These are phyloP conservation scores for Leucocoprinus gongylophorus DNA, from an alignment of 1,284 basidiomycete species.

Conservation along the genomic window DNA sequence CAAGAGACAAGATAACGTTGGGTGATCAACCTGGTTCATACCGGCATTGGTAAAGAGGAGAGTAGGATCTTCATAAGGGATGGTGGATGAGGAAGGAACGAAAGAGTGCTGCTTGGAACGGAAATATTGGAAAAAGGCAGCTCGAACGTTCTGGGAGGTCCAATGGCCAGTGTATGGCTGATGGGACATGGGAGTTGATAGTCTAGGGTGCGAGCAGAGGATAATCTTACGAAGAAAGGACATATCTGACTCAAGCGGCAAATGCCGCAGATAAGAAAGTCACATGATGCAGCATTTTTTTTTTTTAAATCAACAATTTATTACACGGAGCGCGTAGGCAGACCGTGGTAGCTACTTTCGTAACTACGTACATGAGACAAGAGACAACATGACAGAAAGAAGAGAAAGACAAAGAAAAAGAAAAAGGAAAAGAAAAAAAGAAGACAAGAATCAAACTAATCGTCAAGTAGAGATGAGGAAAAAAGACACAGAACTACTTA, in stretches of 20 bases:
- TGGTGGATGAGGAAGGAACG: conserved; percentile 89
- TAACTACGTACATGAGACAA: no score
- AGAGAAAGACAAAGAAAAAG: no score
- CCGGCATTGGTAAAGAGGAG: conserved; percentile 97
- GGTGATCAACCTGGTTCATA: conserved; percentile 75
- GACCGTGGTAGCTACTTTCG: no score
- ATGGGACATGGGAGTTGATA: conserved; percentile 23
- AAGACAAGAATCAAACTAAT: no score
- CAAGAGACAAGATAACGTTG: neutral
- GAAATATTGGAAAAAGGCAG: conserved; percentile 75
- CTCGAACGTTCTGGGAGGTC: conserved; percentile 70
- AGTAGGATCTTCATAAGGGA: conserved; percentile 96
- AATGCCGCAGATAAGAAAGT: conserved; percentile 3
- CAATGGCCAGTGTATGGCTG: conserved; percentile 38
- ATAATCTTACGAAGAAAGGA: conserved; percentile 6
- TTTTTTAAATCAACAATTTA: no score
- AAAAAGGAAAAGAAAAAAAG: no score
- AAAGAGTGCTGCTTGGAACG: conserved; percentile 77
- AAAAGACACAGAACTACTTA: no score
- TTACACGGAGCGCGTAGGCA: no score
- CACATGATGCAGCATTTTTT: no score
- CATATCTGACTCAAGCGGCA: conserved; percentile 9
- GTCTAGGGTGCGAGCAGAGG: conserved; percentile 7
- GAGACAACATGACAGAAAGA: no score
- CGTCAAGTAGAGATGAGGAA: no score